phyloP scores from a whole-genome alignment of 2,329 filamentous ascomycete genomes.

The Cercospora sojina region DNA sequence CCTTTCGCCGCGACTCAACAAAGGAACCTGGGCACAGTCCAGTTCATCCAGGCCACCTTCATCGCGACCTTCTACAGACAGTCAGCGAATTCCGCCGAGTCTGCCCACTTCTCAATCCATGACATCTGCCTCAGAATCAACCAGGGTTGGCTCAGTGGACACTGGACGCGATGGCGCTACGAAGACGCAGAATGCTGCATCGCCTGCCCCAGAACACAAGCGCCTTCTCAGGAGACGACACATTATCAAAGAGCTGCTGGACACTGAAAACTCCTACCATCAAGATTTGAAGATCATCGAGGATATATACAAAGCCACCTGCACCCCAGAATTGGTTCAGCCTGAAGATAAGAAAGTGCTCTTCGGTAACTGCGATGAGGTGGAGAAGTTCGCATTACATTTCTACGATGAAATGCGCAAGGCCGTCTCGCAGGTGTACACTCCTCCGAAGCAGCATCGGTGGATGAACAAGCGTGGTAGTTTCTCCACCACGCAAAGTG shows the following conservation, averaged over 20 bases:
- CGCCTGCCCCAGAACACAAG: conserved; percentile 53
- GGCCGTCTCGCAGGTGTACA: conserved; percentile 75
- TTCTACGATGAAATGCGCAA: conserved; percentile 81
- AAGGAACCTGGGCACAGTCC: conserved; percentile 30
- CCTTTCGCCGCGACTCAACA: conserved; percentile 32
- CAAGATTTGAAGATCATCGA: conserved; percentile 96
- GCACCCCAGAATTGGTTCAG: conserved; percentile 68
- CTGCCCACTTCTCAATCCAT: conserved; percentile 37
- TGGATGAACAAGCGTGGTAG: conserved; percentile 55
- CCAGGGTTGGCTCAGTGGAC: conserved; percentile 32
- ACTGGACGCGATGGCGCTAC: conserved; percentile 26
- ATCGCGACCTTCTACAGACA: conserved; percentile 36
- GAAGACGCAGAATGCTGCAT: conserved; percentile 26
- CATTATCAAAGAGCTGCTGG: conserved; percentile 85
- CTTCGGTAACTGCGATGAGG: conserved; percentile 89
- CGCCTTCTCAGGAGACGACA: conserved; percentile 78
- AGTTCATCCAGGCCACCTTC: conserved; percentile 24
- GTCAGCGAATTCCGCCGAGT: conserved; percentile 30
- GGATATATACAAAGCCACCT: conserved; percentile 93
- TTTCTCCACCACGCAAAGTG: conserved; percentile 46
- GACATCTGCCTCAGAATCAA: conserved; percentile 37
- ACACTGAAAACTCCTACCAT: conserved; percentile 88
- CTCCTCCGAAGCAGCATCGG: conserved; percentile 58
- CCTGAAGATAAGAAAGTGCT: conserved; percentile 82
- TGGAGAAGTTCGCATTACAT: conserved; percentile 78